Percentiles rank a stretch among this genome's conserved stretches.
Conservation (phyloP, 2,329 filamentous ascomycete species). For the Basipetospora chlamydospora region DNA sequence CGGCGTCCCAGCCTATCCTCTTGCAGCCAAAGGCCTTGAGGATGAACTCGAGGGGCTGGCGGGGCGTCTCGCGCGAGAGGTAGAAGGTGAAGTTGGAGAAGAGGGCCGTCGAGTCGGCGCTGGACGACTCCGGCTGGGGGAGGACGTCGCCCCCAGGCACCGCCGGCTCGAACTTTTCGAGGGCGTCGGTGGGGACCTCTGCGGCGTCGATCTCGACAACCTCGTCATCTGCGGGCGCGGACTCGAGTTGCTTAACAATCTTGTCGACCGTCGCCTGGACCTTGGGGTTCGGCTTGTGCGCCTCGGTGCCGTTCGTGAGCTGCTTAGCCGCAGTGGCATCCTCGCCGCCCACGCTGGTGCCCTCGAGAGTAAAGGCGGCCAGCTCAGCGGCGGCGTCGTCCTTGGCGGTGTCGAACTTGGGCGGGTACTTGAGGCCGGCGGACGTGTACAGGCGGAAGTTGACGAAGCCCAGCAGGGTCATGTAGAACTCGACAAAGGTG, state of each 20-base stretch:
- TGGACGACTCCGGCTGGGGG: slow-evolving; percentile 57
- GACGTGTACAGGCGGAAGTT: slow-evolving; percentile 92
- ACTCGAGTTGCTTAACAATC: slow-evolving; percentile 52
- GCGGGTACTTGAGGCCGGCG: slow-evolving; percentile 84
- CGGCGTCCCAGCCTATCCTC: slow-evolving; percentile 84
- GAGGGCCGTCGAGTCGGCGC: slow-evolving; percentile 54
- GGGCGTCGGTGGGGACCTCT: slow-evolving; percentile 38
- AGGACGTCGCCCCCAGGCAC: slow-evolving; percentile 76
- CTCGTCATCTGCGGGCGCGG: slow-evolving; percentile 28
- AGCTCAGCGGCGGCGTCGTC: slow-evolving; percentile 86
- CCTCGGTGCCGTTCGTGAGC: slow-evolving; percentile 30
- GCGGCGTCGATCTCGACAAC: slow-evolving; percentile 23
- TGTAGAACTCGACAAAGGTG: slow-evolving; percentile 98
- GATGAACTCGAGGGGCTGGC: slow-evolving; percentile 82
- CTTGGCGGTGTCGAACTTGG: slow-evolving; percentile 76
- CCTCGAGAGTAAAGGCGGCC: slow-evolving; percentile 80
- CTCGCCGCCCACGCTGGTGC: slow-evolving; percentile 37
- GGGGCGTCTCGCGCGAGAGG: slow-evolving; percentile 83
- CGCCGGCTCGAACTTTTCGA: slow-evolving; percentile 84
- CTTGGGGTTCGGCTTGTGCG: slow-evolving; percentile 43
- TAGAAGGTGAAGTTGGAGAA: slow-evolving; percentile 86
- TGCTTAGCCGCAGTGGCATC: slow-evolving; percentile 27
- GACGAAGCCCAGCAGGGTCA: slow-evolving; percentile 85
- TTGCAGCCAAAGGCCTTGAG: slow-evolving; percentile 91
- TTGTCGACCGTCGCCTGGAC: slow-evolving; percentile 55